Base-by-base conservation (phyloP, 2,329 filamentous ascomycete genomes). In the Aurifilum marmelostoma region DNA sequence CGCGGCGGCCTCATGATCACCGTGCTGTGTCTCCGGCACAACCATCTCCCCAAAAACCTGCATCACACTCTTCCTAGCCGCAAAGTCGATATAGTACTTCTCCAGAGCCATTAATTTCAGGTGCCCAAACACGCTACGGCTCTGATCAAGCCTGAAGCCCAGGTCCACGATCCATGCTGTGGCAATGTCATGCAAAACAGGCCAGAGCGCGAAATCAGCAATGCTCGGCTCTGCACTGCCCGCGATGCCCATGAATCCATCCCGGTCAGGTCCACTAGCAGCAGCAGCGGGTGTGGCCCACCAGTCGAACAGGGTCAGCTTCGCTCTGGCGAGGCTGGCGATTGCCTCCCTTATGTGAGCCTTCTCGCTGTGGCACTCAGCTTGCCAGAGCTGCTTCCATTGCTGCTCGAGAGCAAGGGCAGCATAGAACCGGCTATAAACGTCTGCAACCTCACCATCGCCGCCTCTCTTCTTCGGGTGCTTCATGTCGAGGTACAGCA, bases 401-500 rank as follows among this genome's bases (percentile, higher is more conserved):
- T 72, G 74, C 21, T 79, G 77, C 21, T 79, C 73, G 29, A 87
- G 73, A 1, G 72, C 71, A 6, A 83, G 66, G 1, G 77, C 82
- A 66, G 79, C 72, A 67, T 85, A 81, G 72, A 88, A 82, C 52
- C 81, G 77, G 3, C 76, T 81, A 67, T 80, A 79, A 61, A 76
- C 74, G 64, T 72, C 75, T 1, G 80, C 83, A 4, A 82, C 74
- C 68, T 76, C 73, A 9, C 71, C 67, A 64, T 76, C 73, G 2
- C 59, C 12, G 39, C 71, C 74, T 52, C 73, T 65, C 65, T 75
- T 77, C n/a, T 73, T 72, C 1, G 82, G 81, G 70, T 88, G 83
- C 16, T 82, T 78, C 2, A 85, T 81, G 69, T 92, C 86, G 0
- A 92, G 80, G 69, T 92, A 90, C 12, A 87, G 75, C 81, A 90